Evolutionary conservation across 352 stramenopile species (phyloP), one percentile per base, ranked within the genome.

Genomic region (Globisporangium abappressorium): DNA sequence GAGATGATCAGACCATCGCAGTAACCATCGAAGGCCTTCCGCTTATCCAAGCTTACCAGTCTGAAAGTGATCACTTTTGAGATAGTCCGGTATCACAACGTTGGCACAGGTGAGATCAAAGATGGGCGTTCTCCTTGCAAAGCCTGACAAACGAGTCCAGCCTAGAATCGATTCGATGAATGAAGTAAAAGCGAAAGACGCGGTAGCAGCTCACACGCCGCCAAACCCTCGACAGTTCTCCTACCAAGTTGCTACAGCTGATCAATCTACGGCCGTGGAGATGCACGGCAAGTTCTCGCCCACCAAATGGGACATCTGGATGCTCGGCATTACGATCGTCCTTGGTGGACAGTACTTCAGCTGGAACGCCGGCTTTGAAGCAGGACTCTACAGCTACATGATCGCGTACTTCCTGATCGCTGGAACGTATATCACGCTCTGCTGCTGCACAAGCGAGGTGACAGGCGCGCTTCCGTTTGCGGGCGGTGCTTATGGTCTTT

Each of bases 301-400:
- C 1, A 24, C 22, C 22, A 64, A 57, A 14, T 97, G 87, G 64
- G 75, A 82, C 63, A 70, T 82, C 68, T 80, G 62, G 66, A 69
- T 76, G 15, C 57, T 80, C 24, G 75, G 75, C 0, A 74, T 82
- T 33, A 62, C 61, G 18, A 80, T 80, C 53, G 75, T 65, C 22
- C 65, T 82, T 4, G 70, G 73, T 30, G 73, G 73, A 0, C 75
- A 82, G 66, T 78, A 76, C 62, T 77, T 80, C 24, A 67, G 60
- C 46, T 81, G 75, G 70, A 81, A 81, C 47, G 57, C 18, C 0
- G 75, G 75, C 0, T 57, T 81, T 0, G 47, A 26, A 0, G 68
- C 60, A 0, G 73, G 73, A 0, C 49, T 77, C 24, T 70, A 65
- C 51, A 74, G 61, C 14, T 79, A 71, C 36, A 5, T 73, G 15